phyloP scores from a whole-genome alignment of 179 eudicot genomes.

The Patellifolia procumbens region DNA sequence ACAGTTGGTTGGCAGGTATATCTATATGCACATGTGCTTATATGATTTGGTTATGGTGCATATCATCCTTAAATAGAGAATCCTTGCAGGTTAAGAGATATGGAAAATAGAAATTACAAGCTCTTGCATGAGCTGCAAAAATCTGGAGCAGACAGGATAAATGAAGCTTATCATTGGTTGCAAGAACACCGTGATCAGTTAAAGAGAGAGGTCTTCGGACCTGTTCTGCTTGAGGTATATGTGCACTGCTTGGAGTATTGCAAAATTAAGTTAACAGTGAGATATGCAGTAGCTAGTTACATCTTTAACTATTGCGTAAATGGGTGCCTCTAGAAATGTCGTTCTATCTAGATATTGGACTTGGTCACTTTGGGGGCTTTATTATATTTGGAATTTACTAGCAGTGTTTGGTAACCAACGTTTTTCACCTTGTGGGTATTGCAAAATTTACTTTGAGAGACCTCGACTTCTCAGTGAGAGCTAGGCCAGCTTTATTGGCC shows the following conservation, averaged over 20 bases:
- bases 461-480: neutral
- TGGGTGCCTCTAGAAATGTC: neutral
- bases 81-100: conserved; percentile 62
- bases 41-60: conserved; percentile 6
- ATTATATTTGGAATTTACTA: neutral
- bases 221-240: conserved; percentile 88
- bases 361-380: neutral
- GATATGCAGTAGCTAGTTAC: neutral
- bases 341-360: neutral
- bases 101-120: conserved; percentile 76
- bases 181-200: conserved; percentile 69
- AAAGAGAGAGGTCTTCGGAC: conserved; percentile 85
- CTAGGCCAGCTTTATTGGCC: neutral
- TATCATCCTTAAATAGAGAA: conserved; percentile 24
- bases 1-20: conserved; percentile 53
- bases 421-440: neutral
- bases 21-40: conserved; percentile 8
- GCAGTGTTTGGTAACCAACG: neutral
- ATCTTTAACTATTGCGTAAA: neutral
- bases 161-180: conserved; percentile 80
- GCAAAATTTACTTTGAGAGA: neutral
- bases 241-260: neutral
- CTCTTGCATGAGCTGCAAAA: conserved; percentile 53
- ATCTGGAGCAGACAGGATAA: conserved; percentile 69
- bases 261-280: neutral